Conservation (phyloP, 441 rosid genomes). For the Gossypium schwendimanii region DNA sequence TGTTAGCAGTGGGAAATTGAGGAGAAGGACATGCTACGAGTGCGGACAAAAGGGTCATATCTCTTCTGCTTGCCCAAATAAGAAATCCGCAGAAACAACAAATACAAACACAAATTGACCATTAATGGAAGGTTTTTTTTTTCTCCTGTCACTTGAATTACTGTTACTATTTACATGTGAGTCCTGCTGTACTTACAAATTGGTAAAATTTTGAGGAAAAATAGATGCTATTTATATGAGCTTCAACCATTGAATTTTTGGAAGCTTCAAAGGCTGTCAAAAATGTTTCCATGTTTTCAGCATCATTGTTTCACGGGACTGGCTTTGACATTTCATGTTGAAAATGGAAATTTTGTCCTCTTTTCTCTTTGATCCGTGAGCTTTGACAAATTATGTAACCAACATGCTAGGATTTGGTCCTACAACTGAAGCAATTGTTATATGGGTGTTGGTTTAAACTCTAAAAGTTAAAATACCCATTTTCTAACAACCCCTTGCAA, state of each 20-base stretch:
- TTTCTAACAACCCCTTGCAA: not conserved
- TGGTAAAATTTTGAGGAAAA: not conserved
- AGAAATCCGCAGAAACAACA: constrained; percentile 31
- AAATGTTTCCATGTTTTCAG: constrained; percentile 9
- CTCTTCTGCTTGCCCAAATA: constrained; percentile 70
- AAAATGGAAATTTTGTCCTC: not conserved
- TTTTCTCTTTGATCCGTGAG: constrained; percentile 18
- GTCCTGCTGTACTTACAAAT: not conserved
- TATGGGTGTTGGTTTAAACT: not conserved
- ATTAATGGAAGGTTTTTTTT: not conserved
- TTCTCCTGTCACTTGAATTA: not conserved
- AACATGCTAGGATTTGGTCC: constrained; percentile 7
- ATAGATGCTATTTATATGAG: too few relatives aligned
- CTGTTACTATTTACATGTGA: not conserved
- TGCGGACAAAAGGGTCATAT: constrained; percentile 78
- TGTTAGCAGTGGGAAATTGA: constrained; percentile 51
- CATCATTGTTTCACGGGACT: constrained; percentile 8
- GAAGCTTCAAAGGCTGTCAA: constrained; percentile 1
- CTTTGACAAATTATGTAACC: not conserved
- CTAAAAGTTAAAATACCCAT: not conserved
- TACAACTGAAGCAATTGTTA: not conserved
- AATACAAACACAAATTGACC: constrained; percentile 12
- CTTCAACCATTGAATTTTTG: not conserved
- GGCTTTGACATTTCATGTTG: not conserved
- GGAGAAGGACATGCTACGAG: constrained; percentile 68